Evolutionary conservation across 2,329 filamentous ascomycete genomes (phyloP), one percentile per base, ranked within the genome.

Genomic region (Xenoacremonium recifei): DNA sequence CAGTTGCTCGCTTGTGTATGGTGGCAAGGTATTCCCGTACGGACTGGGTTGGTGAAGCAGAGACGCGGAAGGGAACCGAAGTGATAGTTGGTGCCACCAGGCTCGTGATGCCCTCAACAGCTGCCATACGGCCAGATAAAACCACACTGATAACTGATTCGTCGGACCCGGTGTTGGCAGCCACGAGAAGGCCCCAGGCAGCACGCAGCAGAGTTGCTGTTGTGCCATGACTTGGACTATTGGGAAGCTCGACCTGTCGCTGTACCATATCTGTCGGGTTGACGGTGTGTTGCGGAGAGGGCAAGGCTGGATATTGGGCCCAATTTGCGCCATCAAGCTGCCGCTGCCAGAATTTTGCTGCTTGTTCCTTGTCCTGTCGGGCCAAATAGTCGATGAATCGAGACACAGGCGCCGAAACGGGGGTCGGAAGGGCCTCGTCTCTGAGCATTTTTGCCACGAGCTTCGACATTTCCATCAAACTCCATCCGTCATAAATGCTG

Each of bases 11-110:
- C 15, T 48, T 39, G 44, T 62, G 57, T 7, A 59, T 39, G 1
- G 54, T 51, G 17, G 70, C 57, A 15, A 80, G 57, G 42, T 70
- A 76, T 18, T 71, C 57, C 0, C 50, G 47, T 7, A 71, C 56
- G 1, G 58, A 52, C 23, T 44, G 33, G n/a, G 33, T 19, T 7
- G 13, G 23, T 75, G 61, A 56, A 21, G 51, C 21, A 1, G 20
- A 20, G 9, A 55, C 20, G 1, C 46, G 40, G 5, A 57, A n/a
- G 10, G 54, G 56, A 1, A 59, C 45, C 3, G 50, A 53, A 12
- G 50, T 42, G 13, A 60, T 50, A 2, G 50, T 53, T 9, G 57
- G 55, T 1, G 46, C 57, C 3, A 49, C 40, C 3, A 56, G 43
- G 18, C 38, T 33, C 19, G 47, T 42, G 6, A 60, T 50, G 6